phyloP scores from a whole-genome alignment of 768 basidiomycete species.

The Boletus vermiculosoides region DNA sequence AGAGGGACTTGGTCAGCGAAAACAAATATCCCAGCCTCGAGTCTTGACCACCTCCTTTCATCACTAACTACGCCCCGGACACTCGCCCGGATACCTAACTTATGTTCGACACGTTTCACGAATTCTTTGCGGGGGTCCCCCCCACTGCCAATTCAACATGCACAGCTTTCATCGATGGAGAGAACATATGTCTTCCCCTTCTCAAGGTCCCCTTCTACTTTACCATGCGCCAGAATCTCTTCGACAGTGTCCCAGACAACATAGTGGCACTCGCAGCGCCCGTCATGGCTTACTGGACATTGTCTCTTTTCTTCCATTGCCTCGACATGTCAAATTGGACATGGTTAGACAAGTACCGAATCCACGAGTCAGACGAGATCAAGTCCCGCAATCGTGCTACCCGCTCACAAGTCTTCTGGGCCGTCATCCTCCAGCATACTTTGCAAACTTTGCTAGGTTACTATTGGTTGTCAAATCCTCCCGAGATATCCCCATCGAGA shows the following conservation, averaged over 20 bases:
- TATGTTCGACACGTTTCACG: constrained; percentile 18
- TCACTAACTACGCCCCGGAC: not conserved
- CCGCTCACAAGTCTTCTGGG: constrained; percentile 65
- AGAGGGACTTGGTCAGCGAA: not conserved
- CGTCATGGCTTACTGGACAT: constrained; percentile 78
- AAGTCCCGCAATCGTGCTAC: constrained; percentile 72
- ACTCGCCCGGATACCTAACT: not conserved
- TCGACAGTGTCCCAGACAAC: constrained; percentile 67
- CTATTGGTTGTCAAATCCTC: constrained; percentile 55
- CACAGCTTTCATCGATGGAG: constrained; percentile 31
- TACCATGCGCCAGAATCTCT: constrained; percentile 40
- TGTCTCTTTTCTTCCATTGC: constrained; percentile 75
- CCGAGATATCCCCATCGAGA: constrained; percentile 31
- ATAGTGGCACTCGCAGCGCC: constrained; percentile 71
- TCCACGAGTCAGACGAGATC: constrained; percentile 86
- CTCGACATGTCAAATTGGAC: constrained; percentile 77
- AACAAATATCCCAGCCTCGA: not conserved
- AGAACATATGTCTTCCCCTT: constrained; percentile 37
- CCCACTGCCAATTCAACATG: constrained; percentile 39
- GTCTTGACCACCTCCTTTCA: not conserved
- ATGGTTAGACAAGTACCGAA: constrained; percentile 79
- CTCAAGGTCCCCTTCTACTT: constrained; percentile 56
- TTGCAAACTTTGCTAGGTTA: constrained; percentile 79
- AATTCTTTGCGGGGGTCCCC: constrained; percentile 1
- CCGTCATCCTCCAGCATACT: constrained; percentile 83